Evolutionary conservation across 345 rosid genomes (phyloP).

Genomic region (Brassica carinata): DNA sequence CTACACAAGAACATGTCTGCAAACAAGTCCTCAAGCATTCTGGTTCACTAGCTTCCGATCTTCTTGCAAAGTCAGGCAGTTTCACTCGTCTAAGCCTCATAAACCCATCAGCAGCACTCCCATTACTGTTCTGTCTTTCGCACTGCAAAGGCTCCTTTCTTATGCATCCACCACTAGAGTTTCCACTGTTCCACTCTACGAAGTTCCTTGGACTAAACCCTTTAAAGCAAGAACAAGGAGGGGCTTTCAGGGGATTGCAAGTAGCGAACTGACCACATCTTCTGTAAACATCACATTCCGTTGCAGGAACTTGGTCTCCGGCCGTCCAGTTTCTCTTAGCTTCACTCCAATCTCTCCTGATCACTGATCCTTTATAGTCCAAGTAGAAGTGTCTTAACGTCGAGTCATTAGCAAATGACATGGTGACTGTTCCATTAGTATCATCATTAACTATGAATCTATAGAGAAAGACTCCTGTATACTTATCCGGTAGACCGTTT

Average conservation of each 20-base stretch:
- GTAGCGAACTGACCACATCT: conserved; percentile 54
- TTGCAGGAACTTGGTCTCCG: conserved; percentile 34
- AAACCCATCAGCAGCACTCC: conserved; percentile 46
- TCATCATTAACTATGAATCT: conserved; percentile 38
- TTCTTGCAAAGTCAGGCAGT: conserved; percentile 46
- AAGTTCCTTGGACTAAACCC: conserved; percentile 52
- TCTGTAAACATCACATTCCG: conserved; percentile 46
- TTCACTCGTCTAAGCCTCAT: conserved; percentile 39
- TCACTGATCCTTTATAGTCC: conserved; percentile 30
- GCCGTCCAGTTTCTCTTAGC: conserved; percentile 9
- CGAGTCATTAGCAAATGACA: conserved; percentile 21
- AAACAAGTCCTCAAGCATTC: conserved; percentile 49
- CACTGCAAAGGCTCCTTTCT: conserved; percentile 47
- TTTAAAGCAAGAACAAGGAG: conserved; percentile 54
- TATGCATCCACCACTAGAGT: conserved; percentile 55
- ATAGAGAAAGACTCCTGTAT: conserved; percentile 31
- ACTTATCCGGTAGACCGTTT: conserved; percentile 36
- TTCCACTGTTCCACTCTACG: conserved; percentile 47
- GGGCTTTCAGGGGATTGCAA: conserved; percentile 35
- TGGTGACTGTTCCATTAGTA: conserved; percentile 22
- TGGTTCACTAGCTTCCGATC: conserved; percentile 35
- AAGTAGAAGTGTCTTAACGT: conserved; percentile 7
- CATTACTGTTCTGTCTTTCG: conserved; percentile 28
- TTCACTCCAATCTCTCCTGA: conserved; percentile 28
- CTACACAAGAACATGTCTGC: conserved; percentile 53